A percentile compares a stretch with the other conserved stretches of the same genome.
Conservation (phyloP, 495 filamentous ascomycete species). For the Symbiotaphrina buchneri region DNA sequence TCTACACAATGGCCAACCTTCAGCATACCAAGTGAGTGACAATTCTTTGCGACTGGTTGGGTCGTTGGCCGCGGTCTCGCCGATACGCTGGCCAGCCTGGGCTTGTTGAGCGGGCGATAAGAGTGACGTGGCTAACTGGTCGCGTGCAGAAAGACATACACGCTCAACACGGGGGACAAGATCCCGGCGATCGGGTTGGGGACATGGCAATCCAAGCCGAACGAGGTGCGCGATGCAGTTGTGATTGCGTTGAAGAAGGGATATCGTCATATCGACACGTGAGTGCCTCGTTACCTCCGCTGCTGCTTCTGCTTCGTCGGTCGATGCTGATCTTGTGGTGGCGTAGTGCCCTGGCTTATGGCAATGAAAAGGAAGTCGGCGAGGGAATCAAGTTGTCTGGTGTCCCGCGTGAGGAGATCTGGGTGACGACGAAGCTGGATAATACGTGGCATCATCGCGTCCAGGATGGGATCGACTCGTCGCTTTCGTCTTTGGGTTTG, state of each 20-base stretch:
- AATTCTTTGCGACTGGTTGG: too few species aligned
- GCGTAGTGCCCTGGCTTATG: slow-evolving; percentile 55
- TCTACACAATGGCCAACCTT: too few species aligned
- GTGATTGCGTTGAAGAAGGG: slow-evolving; percentile 52
- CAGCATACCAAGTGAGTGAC: too few species aligned
- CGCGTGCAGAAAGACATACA: slow-evolving; percentile 34
- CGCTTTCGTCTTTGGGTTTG: slow-evolving; percentile 42
- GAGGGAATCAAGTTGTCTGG: slow-evolving; percentile 59
- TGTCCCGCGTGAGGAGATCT: slow-evolving; percentile 61
- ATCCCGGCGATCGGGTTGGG: slow-evolving; percentile 69
- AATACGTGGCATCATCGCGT: slow-evolving; percentile 60
- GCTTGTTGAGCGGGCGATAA: too few species aligned
- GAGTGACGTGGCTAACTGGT: too few species aligned
- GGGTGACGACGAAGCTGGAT: slow-evolving; percentile 74
- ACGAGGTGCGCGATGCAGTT: slow-evolving; percentile 47
- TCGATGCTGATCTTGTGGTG: slow-evolving; percentile 17
- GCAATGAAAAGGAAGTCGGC: slow-evolving; percentile 68
- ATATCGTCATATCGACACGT: slow-evolving; percentile 49
- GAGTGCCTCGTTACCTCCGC: slow-evolving; percentile 5
- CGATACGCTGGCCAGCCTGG: too few species aligned
- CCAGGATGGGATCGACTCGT: slow-evolving; percentile 42
- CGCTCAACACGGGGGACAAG: slow-evolving; percentile 56
- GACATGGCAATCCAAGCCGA: slow-evolving; percentile 53
- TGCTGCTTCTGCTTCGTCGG: not conserved
- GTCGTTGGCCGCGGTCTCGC: too few species aligned